phyloP scores from a whole-genome alignment of 352 stramenopile genomes.

The Globisporangium iwayamae region DNA sequence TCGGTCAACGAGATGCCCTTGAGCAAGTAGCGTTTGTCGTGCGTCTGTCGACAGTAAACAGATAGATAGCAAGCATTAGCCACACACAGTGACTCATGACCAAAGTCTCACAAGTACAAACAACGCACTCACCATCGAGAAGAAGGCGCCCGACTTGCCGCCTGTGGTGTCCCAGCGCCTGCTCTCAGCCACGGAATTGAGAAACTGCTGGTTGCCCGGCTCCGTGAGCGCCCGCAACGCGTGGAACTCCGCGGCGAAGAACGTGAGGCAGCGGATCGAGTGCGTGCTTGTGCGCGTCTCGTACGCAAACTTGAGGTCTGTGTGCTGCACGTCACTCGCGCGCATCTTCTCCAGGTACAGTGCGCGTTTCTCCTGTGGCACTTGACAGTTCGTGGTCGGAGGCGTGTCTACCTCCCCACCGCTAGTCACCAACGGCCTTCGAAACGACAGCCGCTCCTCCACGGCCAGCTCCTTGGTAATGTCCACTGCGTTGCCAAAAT shows the following conservation, averaged over 20 bases:
- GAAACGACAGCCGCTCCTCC: slow-evolving; percentile 9
- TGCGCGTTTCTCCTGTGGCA: slow-evolving; percentile 34
- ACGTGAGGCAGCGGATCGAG: slow-evolving; percentile 67
- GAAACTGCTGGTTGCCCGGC: slow-evolving; percentile 68
- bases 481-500: slow-evolving; percentile 53
- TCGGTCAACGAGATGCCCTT: slow-evolving; percentile 85
- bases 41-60: slow-evolving; percentile 33
- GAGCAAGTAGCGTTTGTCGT: slow-evolving; percentile 82
- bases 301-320: slow-evolving; percentile 76
- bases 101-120: slow-evolving; percentile 2
- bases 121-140: slow-evolving; percentile 60
- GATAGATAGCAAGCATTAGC: background rate
- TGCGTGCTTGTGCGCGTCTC: slow-evolving; percentile 45
- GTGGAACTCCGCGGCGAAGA: slow-evolving; percentile 84
- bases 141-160: slow-evolving; percentile 84
- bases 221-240: slow-evolving; percentile 61
- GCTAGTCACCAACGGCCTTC: background rate
- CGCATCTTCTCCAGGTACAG: slow-evolving; percentile 72
- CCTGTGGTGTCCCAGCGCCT: slow-evolving; percentile 72
- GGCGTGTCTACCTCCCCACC: slow-evolving; percentile 5
- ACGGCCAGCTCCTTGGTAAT: slow-evolving; percentile 42
- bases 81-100: slow-evolving; percentile 9
- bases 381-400: slow-evolving; percentile 10
- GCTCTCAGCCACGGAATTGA: slow-evolving; percentile 82
- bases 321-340: slow-evolving; percentile 68